Conservation (phyloP, 768 basidiomycete genomes). For the Strobilomyces echinocephalus region DNA sequence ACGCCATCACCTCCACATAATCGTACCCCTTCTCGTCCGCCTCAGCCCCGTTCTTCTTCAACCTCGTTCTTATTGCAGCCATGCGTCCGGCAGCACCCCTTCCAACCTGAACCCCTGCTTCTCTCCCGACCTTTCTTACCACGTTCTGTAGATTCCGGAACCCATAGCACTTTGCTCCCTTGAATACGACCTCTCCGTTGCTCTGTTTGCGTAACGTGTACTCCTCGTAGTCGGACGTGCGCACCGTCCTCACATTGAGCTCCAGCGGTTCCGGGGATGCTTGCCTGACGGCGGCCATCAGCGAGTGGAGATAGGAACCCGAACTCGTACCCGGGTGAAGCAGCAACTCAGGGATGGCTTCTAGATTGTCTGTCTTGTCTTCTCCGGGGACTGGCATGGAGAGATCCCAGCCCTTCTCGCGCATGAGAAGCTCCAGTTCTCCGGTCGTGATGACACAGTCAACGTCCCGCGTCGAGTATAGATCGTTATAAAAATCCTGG, state of each 20-base stretch:
- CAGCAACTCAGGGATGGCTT: constrained; percentile 64
- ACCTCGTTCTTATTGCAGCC: constrained; percentile 25
- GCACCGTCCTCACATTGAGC: constrained; percentile 53
- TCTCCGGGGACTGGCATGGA: constrained; percentile 53
- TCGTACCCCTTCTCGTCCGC: constrained; percentile 57
- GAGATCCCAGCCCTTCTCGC: constrained; percentile 77
- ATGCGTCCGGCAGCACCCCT: constrained; percentile 59
- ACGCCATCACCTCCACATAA: constrained; percentile 98
- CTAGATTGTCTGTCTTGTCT: constrained; percentile 19
- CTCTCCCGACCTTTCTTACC: constrained; percentile 87
- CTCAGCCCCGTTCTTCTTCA: constrained; percentile 32
- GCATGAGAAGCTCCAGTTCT: constrained; percentile 82
- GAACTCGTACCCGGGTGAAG: constrained; percentile 82
- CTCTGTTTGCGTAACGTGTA: constrained; percentile 46
- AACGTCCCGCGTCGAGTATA: constrained; percentile 83
- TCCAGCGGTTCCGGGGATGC: constrained; percentile 43
- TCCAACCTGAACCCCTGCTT: constrained; percentile 68
- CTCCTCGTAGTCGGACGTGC: constrained; percentile 76
- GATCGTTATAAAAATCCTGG: constrained; percentile 82
- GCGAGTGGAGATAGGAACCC: constrained; percentile 84
- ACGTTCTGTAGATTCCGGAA: constrained; percentile 97
- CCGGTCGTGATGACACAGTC: constrained; percentile 98
- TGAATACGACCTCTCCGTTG: constrained; percentile 68
- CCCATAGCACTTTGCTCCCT: constrained; percentile 93
- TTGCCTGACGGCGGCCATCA: constrained; percentile 53